A percentile compares a stretch with the other conserved stretches of the same genome.
Conservation (phyloP, 169 alveolate genomes). For the Hammondia hammondi region DNA sequence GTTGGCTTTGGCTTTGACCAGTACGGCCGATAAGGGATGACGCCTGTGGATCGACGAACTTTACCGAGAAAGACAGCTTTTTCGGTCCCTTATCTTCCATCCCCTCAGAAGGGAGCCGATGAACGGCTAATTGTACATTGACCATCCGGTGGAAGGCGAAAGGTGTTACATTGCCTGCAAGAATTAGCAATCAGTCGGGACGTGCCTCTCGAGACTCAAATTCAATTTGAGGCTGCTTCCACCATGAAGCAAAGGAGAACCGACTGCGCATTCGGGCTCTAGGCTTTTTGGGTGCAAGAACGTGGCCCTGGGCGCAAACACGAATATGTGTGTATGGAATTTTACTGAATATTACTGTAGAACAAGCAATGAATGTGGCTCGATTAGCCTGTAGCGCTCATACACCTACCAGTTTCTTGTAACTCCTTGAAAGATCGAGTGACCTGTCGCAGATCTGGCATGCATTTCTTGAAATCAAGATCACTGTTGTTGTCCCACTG, state of each 20-base stretch:
- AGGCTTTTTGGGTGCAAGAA: too few species aligned
- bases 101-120: neutral
- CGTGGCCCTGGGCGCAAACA: too few species aligned
- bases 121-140: neutral
- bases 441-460: slow-evolving; percentile 32
- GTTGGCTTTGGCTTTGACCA: neutral
- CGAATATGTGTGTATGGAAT: too few species aligned
- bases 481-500: neutral
- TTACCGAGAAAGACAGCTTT: neutral
- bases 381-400: neutral
- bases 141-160: slow-evolving; percentile 15
- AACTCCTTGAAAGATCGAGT: neutral
- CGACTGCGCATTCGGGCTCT: too few species aligned
- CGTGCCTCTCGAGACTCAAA: too few species aligned
- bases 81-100: neutral
- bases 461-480: neutral
- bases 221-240: too few species aligned
- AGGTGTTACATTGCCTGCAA: slow-evolving; percentile 9
- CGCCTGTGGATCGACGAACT: slow-evolving; percentile 12
- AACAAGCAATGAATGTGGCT: too few species aligned
- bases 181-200: too few species aligned
- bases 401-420: slow-evolving; percentile 9
- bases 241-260: too few species aligned
- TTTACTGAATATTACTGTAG: too few species aligned
- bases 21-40: neutral